Evolutionary conservation across 176 grass and related monocot species (phyloP), one percentile per base, ranked within the genome.

Genomic region (Saccharum spontaneum): DNA sequence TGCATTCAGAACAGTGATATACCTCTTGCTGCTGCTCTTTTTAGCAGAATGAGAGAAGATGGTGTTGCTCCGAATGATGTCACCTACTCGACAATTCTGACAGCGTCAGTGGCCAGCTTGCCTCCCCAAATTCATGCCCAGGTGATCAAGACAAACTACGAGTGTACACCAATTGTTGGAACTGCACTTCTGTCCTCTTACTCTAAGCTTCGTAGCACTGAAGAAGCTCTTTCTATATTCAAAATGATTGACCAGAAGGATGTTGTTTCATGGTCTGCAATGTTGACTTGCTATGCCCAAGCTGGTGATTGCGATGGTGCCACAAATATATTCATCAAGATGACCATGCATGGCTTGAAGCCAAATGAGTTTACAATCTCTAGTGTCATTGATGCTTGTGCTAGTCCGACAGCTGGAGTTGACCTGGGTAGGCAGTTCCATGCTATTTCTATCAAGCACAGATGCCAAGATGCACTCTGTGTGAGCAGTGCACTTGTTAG

Each of bases 331-430:
- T 97, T 90, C 76, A 79, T 57, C 20, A 67, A 87, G 74, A 94
- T 97, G 94, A 57, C 78, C 26, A 90, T 41, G 82, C 76, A 86
- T 71, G 83, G 85, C 9, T 46, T 92, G 16, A 82, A 59, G 60
- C 89, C 91, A 84, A 97, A 97, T 54, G 89, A 94, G 81, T 97
- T 90, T 66, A 97, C 89, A 18, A 84, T 97, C 24, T 97, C 94
- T 24, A 97, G 91, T 79, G 89, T 33, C 7, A 90, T 97, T 43
- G 87, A 92, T 82, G 85, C 91, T 23, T 90, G 80, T 79, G 83
- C 89, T 79, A 79, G 76, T n/a, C 89, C 79, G 0, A 71, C 71
- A 1, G 91, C 94, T 1, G 66, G 87, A 18, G 43, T 87, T 71
- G 94, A 92, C 34, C 87, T 90, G 79, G 87, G 89, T 68, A 97